Evolutionary conservation across 441 rosid genomes (phyloP), one percentile per base, ranked within the genome.

Genomic region (Croton setiger): DNA sequence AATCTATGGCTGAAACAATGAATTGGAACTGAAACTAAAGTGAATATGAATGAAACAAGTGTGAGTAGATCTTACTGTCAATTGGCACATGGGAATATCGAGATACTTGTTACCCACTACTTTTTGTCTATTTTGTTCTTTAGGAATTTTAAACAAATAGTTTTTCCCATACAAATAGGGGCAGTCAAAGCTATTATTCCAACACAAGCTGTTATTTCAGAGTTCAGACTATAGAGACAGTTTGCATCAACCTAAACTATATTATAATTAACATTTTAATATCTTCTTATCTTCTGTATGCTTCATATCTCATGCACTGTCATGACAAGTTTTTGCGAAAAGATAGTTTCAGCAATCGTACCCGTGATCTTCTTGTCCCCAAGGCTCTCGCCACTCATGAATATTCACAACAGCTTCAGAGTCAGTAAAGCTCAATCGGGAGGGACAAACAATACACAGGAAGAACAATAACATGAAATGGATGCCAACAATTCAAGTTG

Each of bases 91-190:
- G 66, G 54, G 53, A 13, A 23, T 63, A 63, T 44, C 37, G 33
- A 36, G 18, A 65, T 51, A 52, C 59, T 35, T 51, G 68, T 51
- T n/a, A 5, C 47, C 68, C 68, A 65, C 68, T 65, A 65, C 68
- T 51, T 51, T 18, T 52, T 65, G 68, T 51, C 58, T 23, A 23
- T 14, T 58, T 33, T 8, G 9, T 21, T 54, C 33, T 21, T 21
- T 0, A 60, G 0, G 20, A 36, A 35, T 18, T 15, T 39, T 39
- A 54, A 39, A 54, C 48, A 21, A n/a, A 53, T 6, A 66, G 49
- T 68, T 57, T 33, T 18, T 1, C 64, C 64, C 21, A 33, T 47
- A 33, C 47, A 45, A 23, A 15, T 39, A 17, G 10, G 18, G 47
- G 64, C 45, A 35, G 71, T 58, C 63, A 47, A 47, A 47, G 35